Evolutionary conservation across 2,329 filamentous ascomycete species (phyloP), one percentile per base, ranked within the genome.

Genomic region (Fusarium sp.): DNA sequence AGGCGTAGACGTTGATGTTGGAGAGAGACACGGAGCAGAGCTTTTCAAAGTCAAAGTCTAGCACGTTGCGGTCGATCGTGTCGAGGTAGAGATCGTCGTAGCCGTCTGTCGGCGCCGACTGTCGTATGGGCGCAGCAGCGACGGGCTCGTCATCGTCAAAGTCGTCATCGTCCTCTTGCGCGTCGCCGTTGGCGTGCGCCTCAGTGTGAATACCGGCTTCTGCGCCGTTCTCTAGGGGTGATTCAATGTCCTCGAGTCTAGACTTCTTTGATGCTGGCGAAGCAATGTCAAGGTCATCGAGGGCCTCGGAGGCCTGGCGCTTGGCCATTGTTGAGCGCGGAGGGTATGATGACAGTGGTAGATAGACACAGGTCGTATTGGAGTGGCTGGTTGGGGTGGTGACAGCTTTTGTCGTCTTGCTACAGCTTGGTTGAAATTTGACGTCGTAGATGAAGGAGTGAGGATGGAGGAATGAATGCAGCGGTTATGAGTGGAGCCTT

Each of bases 31-130:
- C 87, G 23, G 95, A 98, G 82, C 96, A 99, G 11, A 97, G 88
- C 84, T 99, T 99, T 79, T 99, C 96, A 78, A 99, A 99, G 81
- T 99, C 96, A 78, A 98, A 98, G 81, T 99, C 96, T 61, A 98
- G 89, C 50, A 97, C 90, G 76, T 90, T 89, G 75, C 96, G 92
- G 79, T 97, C 90, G 81, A 99, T 96, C 11, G 96, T 98, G 83
- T 99, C 96, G 73, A 99, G 91, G 79, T 99, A 99, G 27, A 99
- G 89, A 79, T 99, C 95, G 75, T 91, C 90, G 83, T 97, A 99
- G 67, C 95, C 95, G 78, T 91, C 91, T 33, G 92, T 88, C 14
- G 95, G 93, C 46, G 91, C 92, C 54, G 85, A 84, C 79, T 97
- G 93, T 70, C 18, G 78, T 77, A 56, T 74, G 36, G 62, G 77